Percentiles rank a stretch among this genome's conserved stretches.
Evolutionary conservation across 2,329 filamentous ascomycete species (phyloP).

Genomic region (Botrytis aclada): DNA sequence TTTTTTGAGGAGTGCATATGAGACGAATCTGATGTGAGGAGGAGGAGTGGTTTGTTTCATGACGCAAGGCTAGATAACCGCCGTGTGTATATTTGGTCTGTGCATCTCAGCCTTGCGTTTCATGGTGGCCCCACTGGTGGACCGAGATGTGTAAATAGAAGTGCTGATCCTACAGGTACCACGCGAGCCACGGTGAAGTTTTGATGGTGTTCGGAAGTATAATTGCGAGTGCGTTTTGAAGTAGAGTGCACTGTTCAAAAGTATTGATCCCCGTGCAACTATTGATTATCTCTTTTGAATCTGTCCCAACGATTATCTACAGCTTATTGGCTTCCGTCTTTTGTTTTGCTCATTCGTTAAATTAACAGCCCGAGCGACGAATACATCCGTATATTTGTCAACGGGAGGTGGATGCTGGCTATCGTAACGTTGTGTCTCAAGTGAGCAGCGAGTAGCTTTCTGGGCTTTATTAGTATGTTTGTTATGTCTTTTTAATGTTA

Average conservation of each 20-base stretch:
- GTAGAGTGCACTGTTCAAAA: neutral
- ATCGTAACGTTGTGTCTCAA: neutral
- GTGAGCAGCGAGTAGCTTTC: neutral
- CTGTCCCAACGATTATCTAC: neutral
- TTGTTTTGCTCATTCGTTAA: neutral
- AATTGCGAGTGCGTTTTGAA: neutral
- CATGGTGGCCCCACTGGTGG: neutral
- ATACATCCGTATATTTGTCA: neutral
- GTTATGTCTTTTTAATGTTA: neutral
- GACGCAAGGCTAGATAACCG: constrained; percentile 17
- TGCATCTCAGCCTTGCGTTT: constrained; percentile 18
- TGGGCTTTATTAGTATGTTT: neutral
- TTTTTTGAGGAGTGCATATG: constrained; percentile 7
- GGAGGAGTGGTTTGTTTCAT: constrained; percentile 17
- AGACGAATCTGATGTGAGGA: constrained; percentile 21
- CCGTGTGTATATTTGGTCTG: constrained; percentile 11
- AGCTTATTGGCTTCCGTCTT: neutral
- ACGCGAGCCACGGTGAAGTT: neutral
- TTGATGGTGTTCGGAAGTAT: neutral
- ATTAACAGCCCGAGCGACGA: neutral
- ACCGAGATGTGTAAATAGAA: constrained; percentile 1
- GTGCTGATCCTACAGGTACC: constrained; percentile 4
- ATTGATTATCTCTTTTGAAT: no score
- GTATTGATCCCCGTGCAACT: neutral
- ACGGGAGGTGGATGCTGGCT: neutral